Conservation (phyloP, 257 asterid genomes). For the Nicotiana noctiflora region DNA sequence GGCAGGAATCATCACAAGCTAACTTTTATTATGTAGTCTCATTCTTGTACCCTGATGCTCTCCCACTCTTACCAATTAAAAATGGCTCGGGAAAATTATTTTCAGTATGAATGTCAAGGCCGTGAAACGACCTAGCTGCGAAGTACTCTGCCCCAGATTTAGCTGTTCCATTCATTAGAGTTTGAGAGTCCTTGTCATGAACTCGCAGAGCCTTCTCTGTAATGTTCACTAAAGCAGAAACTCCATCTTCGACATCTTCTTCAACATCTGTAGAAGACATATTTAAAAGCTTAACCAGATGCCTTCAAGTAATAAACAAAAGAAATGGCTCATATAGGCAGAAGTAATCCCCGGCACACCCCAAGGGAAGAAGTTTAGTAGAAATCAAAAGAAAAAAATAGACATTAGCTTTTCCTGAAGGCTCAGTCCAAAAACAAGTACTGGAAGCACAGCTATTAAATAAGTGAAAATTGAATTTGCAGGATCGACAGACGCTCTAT, state of each 20-base stretch:
- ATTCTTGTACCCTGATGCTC: constrained; percentile 66
- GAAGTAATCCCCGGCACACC: not conserved
- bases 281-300: not conserved
- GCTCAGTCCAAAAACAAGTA: not conserved
- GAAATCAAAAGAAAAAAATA: not conserved
- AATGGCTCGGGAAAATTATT: constrained; percentile 36
- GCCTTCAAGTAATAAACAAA: not conserved
- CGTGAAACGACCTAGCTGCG: constrained; percentile 71
- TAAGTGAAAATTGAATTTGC: not conserved
- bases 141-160: constrained; percentile 85
- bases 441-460: not conserved
- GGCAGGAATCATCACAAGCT: not conserved
- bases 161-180: constrained; percentile 32
- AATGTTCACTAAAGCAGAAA: constrained; percentile 55
- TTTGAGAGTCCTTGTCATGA: constrained; percentile 36
- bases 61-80: constrained; percentile 74
- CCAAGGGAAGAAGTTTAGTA: not conserved
- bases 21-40: constrained; percentile 24
- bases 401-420: not conserved
- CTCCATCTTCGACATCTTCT: constrained; percentile 51
- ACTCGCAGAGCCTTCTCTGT: constrained; percentile 74
- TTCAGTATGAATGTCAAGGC: constrained; percentile 52
- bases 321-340: not conserved
- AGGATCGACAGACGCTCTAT: not conserved
- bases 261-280: constrained; percentile 31